Conservation (phyloP, 2,329 filamentous ascomycete species). For the Lasiodiplodia theobromae region DNA sequence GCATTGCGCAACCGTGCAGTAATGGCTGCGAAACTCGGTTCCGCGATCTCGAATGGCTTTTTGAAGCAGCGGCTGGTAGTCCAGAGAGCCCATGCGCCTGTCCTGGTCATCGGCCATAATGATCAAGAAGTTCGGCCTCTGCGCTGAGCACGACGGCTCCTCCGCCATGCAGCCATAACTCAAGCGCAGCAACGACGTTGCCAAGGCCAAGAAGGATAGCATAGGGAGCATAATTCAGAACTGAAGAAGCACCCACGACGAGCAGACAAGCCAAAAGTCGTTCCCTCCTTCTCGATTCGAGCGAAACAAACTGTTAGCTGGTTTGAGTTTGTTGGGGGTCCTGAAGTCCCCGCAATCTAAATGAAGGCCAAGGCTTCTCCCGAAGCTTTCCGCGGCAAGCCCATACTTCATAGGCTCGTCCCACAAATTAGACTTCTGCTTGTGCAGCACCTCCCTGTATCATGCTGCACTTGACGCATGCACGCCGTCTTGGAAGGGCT, state of each 20-base stretch:
- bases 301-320: too few species aligned
- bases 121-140: constrained; percentile 65
- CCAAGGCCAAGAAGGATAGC: background rate
- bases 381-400: too few species aligned
- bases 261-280: background rate
- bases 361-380: too few species aligned
- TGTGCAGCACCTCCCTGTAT: too few species aligned
- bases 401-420: too few species aligned
- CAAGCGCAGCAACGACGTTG: background rate
- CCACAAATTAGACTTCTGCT: too few species aligned
- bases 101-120: constrained; percentile 75
- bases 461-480: too few species aligned
- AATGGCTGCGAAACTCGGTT: constrained; percentile 67
- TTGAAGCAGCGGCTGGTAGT: constrained; percentile 66
- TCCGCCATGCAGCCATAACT: background rate
- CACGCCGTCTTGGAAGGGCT: too few species aligned
- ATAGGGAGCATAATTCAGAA: background rate
- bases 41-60: constrained; percentile 65
- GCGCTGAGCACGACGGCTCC: background rate
- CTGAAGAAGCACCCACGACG: background rate
- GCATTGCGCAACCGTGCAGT: constrained; percentile 70
- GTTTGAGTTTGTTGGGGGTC: too few species aligned
- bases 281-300: background rate
- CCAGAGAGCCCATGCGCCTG: constrained; percentile 64
- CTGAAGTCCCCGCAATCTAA: too few species aligned